phyloP scores from a whole-genome alignment of 1,139 yeast species.

The Geotrichum carabidarum region DNA sequence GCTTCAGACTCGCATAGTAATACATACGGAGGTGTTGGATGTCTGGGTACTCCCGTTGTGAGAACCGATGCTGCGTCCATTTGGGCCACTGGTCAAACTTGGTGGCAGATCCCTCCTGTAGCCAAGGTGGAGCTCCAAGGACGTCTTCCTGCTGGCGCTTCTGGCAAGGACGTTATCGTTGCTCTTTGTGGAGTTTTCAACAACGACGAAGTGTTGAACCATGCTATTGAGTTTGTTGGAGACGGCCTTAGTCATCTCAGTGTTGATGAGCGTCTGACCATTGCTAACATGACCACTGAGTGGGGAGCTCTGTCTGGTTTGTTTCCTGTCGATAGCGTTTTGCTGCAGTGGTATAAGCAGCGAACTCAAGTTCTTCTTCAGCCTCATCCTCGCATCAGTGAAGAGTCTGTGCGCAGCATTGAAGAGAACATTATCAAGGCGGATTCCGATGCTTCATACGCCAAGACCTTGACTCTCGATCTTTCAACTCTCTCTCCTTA shows the following conservation, averaged over 20 bases:
- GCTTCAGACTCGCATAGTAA: constrained; percentile 98
- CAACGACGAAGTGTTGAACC: constrained; percentile 93
- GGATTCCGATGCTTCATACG: constrained; percentile 76
- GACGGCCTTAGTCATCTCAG: constrained; percentile 71
- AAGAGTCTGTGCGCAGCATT: constrained; percentile 50
- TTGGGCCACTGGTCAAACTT: constrained; percentile 99
- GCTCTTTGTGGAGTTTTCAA: constrained; percentile 93
- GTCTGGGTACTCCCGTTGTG: constrained; percentile 94
- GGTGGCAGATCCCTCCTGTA: constrained; percentile 99
- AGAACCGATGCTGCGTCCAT: constrained; percentile 98
- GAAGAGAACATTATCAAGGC: constrained; percentile 44
- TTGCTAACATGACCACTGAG: constrained; percentile 98
- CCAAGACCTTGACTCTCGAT: constrained; percentile 79
- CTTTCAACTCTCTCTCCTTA: constrained; percentile 82
- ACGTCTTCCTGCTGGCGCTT: constrained; percentile 73
- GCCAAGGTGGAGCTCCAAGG: constrained; percentile 89
- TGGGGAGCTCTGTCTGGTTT: constrained; percentile 99
- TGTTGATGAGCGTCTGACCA: constrained; percentile 87
- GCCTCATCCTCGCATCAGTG: constrained; percentile 81
- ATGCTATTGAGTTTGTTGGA: constrained; percentile 94
- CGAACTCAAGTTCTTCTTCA: constrained; percentile 63
- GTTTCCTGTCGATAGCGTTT: constrained; percentile 82
- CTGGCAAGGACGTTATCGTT: constrained; percentile 96
- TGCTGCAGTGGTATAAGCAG: constrained; percentile 70
- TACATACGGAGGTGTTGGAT: constrained; percentile 94